Conservation (phyloP, 768 basidiomycete genomes). For the Hypholoma sublateritium region DNA sequence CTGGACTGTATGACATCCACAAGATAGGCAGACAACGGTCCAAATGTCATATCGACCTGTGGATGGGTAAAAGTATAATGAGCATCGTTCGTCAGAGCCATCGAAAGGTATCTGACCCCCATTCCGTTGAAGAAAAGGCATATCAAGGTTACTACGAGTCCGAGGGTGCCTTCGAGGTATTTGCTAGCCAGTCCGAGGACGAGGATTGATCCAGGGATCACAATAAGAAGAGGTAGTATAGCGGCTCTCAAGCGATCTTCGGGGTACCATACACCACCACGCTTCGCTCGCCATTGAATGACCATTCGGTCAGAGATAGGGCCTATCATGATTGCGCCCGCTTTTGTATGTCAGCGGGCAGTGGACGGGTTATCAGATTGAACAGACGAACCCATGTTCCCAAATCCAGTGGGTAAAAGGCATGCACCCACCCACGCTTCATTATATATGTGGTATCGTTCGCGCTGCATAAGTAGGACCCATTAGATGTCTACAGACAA, state of each 20-base stretch:
- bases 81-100: neutral
- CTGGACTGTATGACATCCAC: conserved; percentile 56
- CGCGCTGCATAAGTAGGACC: conserved; percentile 40
- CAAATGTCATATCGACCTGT: conserved; percentile 53
- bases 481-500: too few relatives aligned
- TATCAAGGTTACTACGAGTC: conserved; percentile 46
- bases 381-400: conserved; percentile 36
- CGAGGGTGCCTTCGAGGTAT: conserved; percentile 45
- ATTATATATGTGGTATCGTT: conserved; percentile 51
- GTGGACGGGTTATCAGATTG: neutral
- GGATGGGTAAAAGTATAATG: neutral
- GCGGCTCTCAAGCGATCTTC: conserved; percentile 63
- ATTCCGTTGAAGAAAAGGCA: conserved; percentile 62
- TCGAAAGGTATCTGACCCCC: conserved; percentile 43
- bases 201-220: conserved; percentile 52
- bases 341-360: neutral
- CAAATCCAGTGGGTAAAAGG: conserved; percentile 55
- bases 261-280: conserved; percentile 58
- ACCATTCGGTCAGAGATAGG: conserved; percentile 53
- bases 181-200: conserved; percentile 44
- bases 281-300: conserved; percentile 40
- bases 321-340: conserved; percentile 52
- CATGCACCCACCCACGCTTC: conserved; percentile 55
- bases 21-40: conserved; percentile 50
- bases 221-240: conserved; percentile 38